A percentile compares a stretch with the other conserved stretches of the same genome.
Conservation (phyloP, 352 stramenopile genomes). For the Elongisporangium senticosum region DNA sequence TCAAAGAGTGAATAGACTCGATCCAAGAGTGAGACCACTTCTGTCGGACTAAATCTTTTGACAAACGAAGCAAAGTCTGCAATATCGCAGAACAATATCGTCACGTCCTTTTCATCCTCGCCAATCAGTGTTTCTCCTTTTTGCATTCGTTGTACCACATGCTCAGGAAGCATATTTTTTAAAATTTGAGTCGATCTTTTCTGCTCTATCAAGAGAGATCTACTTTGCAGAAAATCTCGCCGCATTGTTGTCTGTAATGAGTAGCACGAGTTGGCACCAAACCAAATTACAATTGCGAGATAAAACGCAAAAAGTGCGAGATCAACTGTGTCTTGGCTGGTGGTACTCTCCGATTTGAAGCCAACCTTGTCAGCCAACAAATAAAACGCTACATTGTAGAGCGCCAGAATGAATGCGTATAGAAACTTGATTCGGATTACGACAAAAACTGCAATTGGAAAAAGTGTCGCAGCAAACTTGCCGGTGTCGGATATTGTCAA, state of each 20-base stretch:
- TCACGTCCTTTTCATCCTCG: constrained; percentile 85
- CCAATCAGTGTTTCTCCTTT: constrained; percentile 77
- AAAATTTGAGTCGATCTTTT: constrained; percentile 76
- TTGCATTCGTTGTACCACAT: constrained; percentile 83
- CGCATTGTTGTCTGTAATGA: constrained; percentile 82
- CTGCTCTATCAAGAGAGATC: constrained; percentile 72
- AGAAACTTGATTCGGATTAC: constrained; percentile 84
- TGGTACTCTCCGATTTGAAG: constrained; percentile 20
- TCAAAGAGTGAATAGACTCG: constrained; percentile 92
- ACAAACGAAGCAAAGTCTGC: constrained; percentile 77
- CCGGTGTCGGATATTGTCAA: constrained; percentile 80
- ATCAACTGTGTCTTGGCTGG: constrained; percentile 28
- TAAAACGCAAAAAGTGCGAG: constrained; percentile 68
- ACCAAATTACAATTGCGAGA: constrained; percentile 68
- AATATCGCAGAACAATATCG: constrained; percentile 85
- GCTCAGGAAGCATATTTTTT: constrained; percentile 82
- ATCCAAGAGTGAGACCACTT: constrained; percentile 85
- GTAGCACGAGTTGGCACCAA: constrained; percentile 73
- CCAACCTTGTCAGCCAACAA: constrained; percentile 51
- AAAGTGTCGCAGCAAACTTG: constrained; percentile 76
- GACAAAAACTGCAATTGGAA: constrained; percentile 74
- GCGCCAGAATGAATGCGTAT: constrained; percentile 61
- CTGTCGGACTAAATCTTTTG: constrained; percentile 63
- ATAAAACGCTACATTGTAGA: constrained; percentile 83
- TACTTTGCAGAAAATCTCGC: constrained; percentile 75